These are phyloP conservation scores for Primulina tabacum DNA, from an alignment of 257 asterid species.

Conservation along the genomic window DNA sequence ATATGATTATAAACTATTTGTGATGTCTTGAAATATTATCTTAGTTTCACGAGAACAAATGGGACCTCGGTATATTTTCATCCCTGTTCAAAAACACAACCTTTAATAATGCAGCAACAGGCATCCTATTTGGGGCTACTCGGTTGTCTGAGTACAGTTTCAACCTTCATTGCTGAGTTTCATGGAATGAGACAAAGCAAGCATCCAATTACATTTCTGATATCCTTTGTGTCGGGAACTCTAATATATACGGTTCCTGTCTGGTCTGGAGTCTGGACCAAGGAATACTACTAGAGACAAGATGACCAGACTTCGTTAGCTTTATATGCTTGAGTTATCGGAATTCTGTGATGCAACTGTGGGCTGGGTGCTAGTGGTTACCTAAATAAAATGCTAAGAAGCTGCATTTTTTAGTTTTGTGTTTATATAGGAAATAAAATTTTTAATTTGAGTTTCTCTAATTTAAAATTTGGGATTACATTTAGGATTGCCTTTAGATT, in stretches of 20 bases:
- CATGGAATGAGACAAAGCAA: slow-evolving; percentile 67
- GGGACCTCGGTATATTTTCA: not conserved
- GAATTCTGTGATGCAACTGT: not conserved
- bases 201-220: slow-evolving; percentile 34
- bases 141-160: slow-evolving; percentile 88
- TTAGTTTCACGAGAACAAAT: not conserved
- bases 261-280: no score
- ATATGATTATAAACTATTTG: no score
- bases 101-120: slow-evolving; percentile 52
- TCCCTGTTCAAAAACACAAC: slow-evolving; percentile 41
- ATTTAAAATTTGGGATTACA: no score
- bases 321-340: not conserved
- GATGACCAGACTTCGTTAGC: not conserved
- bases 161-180: slow-evolving; percentile 78
- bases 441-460: no score
- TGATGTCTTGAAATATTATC: not conserved
- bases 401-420: no score
- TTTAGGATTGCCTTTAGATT: no score
- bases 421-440: no score
- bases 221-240: slow-evolving; percentile 61
- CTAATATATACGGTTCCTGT: slow-evolving; percentile 63
- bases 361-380: not conserved
- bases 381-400: not conserved
- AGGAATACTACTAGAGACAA: slow-evolving; percentile 33
- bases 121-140: slow-evolving; percentile 77